Base-by-base conservation (phyloP, 768 basidiomycete species). In the Calocera viscosa region DNA sequence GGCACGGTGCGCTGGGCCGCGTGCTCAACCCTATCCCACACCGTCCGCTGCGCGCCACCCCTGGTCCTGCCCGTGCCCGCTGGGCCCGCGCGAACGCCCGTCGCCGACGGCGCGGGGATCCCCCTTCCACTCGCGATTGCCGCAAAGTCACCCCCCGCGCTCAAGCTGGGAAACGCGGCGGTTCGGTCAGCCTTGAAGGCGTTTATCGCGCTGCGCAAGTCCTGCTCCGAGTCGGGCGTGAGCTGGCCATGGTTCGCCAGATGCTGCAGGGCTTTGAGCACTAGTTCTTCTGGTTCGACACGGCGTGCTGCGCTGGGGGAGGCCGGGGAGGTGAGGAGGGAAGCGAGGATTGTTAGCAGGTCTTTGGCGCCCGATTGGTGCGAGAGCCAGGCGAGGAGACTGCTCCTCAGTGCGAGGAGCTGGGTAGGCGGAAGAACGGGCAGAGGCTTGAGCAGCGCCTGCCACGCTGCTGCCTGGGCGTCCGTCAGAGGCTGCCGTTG, bases 1-100 rank as follows among this genome's bases (percentile, higher is more conserved):
- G 30, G 10, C 11, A 60, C 53, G 19, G 53, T 60, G 74, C 67
- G 14, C 30, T 60, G 53, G 7, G 92, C 94, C 0, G 91, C 93
- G 68, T 83, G 84, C 7, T 91, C 93, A 28, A 95, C 92, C 17
- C 93, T 86, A 69, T 93, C 91, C 86, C 84, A 91, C 0, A 95
- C 82, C 68, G 87, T 83, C 64, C 87, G 80, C 1, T 87, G 85
- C 1, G 84, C 63, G 8, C 60, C 60, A 2, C 69, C 65, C 80
- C 68, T 81, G 80, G 63, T 67, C 17, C 32, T 80, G 78, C 12
- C 83, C 1, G 84, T 81, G 10, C 84, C 81, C 0, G 83, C 77
- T 0, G 79, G 35, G 92, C 87, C 1, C 90, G 86, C 3, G 91
- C 92, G 28, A n/a, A 86, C 84, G 2, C 90, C 81, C 69, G 94